phyloP scores from a whole-genome alignment of 352 stramenopile species.

The Phytopythium delawarense region DNA sequence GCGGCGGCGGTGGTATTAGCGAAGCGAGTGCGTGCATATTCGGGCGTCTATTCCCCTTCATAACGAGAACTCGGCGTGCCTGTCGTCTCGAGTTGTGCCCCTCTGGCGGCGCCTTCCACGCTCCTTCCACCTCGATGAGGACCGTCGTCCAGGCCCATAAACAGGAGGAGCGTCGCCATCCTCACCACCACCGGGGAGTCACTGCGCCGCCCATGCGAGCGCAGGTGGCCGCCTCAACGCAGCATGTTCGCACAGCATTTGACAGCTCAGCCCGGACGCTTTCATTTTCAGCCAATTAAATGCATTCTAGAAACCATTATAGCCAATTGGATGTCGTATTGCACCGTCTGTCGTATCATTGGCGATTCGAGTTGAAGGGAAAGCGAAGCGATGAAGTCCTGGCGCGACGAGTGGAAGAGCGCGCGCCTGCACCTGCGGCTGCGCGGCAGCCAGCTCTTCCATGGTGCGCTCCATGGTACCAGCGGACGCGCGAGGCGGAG shows the following conservation, averaged over 20 bases:
- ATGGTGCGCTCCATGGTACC: conserved; percentile 23
- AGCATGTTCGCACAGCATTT: no score
- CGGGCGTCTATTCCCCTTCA: conserved; percentile 1
- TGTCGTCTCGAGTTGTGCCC: background rate
- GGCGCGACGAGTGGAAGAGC: conserved; percentile 65
- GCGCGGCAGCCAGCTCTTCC: conserved; percentile 54
- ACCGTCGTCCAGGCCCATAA: background rate
- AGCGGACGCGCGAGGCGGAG: background rate
- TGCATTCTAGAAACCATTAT: background rate
- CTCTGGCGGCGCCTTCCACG: background rate
- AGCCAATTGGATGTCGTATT: background rate
- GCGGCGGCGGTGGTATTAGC: background rate
- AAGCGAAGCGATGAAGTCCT: conserved; percentile 33
- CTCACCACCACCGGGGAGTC: no score
- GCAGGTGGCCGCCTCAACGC: no score
- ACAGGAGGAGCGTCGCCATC: no score
- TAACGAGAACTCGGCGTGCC: background rate
- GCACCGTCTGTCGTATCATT: background rate
- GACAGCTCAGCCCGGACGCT: no score
- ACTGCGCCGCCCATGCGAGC: no score
- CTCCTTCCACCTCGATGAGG: background rate
- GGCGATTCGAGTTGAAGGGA: background rate
- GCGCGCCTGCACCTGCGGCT: conserved; percentile 48
- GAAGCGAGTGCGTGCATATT: conserved; percentile 1
- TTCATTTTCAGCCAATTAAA: no score